Evolutionary conservation across 305 asterid genomes (phyloP).

Genomic region (Fraxinus baroniana): DNA sequence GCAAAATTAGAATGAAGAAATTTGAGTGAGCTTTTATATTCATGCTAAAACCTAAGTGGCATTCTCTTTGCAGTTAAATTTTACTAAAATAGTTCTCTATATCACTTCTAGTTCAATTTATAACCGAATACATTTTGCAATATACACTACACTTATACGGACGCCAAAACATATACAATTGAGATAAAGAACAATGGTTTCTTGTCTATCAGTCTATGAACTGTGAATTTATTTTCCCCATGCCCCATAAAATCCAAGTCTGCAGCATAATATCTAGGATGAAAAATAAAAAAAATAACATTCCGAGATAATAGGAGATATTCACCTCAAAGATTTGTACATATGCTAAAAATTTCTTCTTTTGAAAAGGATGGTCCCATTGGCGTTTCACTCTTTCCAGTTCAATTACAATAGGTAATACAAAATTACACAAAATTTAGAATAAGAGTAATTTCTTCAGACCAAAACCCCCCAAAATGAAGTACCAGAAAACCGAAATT

Average conservation of each 20-base stretch:
- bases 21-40: not conserved
- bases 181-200: not conserved
- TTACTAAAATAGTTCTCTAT: not conserved
- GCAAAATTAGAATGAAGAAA: not conserved
- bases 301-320: not conserved
- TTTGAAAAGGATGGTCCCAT: not conserved
- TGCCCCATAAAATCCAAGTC: not conserved
- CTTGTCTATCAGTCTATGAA: not conserved
- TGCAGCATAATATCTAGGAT: not conserved
- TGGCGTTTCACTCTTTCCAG: not conserved
- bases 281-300: not conserved
- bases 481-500: not conserved
- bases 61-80: not conserved
- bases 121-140: not conserved
- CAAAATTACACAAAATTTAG: not conserved
- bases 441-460: not conserved
- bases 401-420: slow-evolving; percentile 15
- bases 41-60: not conserved
- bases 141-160: not conserved
- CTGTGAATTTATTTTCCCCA: not conserved
- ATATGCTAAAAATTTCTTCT: not conserved
- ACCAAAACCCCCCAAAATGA: slow-evolving; percentile 8
- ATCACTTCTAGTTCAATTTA: not conserved
- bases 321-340: not conserved
- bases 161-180: not conserved